Conservation (phyloP, 306 rosid species). For the Luffa acutangula region DNA sequence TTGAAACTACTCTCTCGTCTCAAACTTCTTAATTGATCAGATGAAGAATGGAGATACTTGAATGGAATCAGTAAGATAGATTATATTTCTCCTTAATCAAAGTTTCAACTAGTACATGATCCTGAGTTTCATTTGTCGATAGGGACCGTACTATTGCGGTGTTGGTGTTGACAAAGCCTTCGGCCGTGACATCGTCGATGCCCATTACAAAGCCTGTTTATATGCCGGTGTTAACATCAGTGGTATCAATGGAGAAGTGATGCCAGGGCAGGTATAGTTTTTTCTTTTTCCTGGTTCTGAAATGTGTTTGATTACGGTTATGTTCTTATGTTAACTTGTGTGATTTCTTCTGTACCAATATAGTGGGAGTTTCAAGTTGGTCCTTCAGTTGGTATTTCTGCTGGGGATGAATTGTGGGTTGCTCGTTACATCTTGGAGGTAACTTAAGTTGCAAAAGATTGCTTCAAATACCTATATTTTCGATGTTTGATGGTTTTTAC, state of each 20-base stretch:
- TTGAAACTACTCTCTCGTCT: background rate
- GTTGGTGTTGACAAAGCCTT: constrained; percentile 77
- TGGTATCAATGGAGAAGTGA: constrained; percentile 88
- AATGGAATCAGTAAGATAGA: background rate
- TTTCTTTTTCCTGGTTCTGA: background rate
- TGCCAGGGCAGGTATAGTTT: constrained; percentile 72
- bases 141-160: constrained; percentile 94
- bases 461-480: background rate
- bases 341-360: background rate
- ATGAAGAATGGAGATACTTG: background rate
- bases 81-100: background rate
- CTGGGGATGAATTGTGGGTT: constrained; percentile 78
- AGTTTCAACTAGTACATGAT: background rate
- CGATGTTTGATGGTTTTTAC: background rate
- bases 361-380: constrained; percentile 99
- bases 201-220: constrained; percentile 87
- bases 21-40: background rate
- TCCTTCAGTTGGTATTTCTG: constrained; percentile 70
- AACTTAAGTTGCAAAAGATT: background rate
- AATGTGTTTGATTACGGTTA: background rate
- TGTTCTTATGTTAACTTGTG: background rate
- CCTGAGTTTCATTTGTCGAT: background rate
- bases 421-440: constrained; percentile 93
- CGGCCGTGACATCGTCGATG: constrained; percentile 73
- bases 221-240: constrained; percentile 81